Conservation (phyloP, 148 eudicot species). For the Gaultheria prostrata region DNA sequence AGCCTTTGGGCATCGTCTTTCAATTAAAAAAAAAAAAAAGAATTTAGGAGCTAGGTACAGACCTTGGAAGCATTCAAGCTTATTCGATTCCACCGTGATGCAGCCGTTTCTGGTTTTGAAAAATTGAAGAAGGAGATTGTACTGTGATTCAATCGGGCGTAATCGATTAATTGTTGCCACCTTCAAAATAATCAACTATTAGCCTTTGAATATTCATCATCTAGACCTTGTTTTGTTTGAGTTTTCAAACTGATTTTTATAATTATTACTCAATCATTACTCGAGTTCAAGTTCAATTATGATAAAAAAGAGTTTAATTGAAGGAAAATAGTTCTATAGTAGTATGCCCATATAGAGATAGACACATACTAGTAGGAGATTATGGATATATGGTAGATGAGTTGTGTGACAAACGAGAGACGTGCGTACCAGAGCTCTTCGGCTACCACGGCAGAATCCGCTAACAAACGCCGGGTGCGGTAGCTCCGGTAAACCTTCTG, state of each 20-base stretch:
- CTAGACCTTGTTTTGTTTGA: no score
- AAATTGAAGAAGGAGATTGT: constrained; percentile 83
- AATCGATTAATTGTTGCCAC: constrained; percentile 92
- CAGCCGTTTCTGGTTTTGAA: constrained; percentile 59
- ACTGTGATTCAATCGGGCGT: constrained; percentile 66
- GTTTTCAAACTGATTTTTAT: no score
- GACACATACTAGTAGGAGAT: no score
- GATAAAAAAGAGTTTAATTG: no score
- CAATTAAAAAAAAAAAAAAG: no score
- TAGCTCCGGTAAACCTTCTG: constrained; percentile 85
- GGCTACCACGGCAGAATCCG: constrained; percentile 83
- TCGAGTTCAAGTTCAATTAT: no score
- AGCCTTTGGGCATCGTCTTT: no score
- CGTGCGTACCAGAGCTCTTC: constrained; percentile 69
- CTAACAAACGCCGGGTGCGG: constrained; percentile 79
- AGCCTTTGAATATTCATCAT: background rate
- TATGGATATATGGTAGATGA: background rate
- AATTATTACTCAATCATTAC: no score
- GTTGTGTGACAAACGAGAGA: background rate
- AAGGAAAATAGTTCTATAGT: no score
- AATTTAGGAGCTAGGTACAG: no score
- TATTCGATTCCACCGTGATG: constrained; percentile 75
- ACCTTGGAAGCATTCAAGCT: constrained; percentile 80
- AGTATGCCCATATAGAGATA: no score
- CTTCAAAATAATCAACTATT: constrained; percentile 35